A percentile compares a stretch with the other conserved stretches of the same genome.
Conservation (phyloP, 306 rosid genomes). For the Canavalia ensiformis region DNA sequence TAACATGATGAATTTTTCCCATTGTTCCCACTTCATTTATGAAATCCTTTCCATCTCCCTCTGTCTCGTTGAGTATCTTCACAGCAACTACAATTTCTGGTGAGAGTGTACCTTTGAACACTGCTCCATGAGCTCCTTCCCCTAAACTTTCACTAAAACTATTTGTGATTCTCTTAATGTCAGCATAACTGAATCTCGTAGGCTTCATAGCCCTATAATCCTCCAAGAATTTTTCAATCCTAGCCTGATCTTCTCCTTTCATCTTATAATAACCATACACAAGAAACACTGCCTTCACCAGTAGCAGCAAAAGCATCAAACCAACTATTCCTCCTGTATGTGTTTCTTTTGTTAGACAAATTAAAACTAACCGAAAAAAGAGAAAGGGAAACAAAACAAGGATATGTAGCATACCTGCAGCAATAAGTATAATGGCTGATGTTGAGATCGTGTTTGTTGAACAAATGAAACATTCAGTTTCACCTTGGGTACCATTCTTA, state of each 20-base stretch:
- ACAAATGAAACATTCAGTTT: conserved; percentile 17
- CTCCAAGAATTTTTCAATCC: conserved; percentile 44
- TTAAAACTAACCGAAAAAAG: not conserved
- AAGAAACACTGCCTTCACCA: not conserved
- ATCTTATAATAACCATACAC: not conserved
- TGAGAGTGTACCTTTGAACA: conserved; percentile 41
- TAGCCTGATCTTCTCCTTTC: conserved; percentile 40
- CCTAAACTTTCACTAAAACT: conserved; percentile 15
- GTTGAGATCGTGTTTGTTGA: not conserved
- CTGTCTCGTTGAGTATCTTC: conserved; percentile 36
- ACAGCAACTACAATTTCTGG: conserved; percentile 25
- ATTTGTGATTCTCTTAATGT: conserved; percentile 50
- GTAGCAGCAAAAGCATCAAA: not conserved
- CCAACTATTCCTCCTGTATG: conserved; percentile 10
- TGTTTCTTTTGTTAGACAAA: not conserved
- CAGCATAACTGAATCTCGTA: conserved; percentile 48
- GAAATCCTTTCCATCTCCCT: conserved; percentile 45
- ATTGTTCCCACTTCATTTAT: conserved; percentile 2
- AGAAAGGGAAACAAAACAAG: not conserved
- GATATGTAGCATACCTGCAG: conserved; percentile 15
- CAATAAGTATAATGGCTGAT: not conserved
- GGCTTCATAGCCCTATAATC: conserved; percentile 48
- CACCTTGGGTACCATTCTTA: conserved; percentile 20
- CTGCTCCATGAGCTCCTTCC: conserved; percentile 43
- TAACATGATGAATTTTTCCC: conserved; percentile 11